A percentile compares a stretch with the other conserved stretches of the same genome.
Evolutionary conservation across 1,284 basidiomycete genomes (phyloP).

Genomic region (Cutaneotrichosporon arboriforme): DNA sequence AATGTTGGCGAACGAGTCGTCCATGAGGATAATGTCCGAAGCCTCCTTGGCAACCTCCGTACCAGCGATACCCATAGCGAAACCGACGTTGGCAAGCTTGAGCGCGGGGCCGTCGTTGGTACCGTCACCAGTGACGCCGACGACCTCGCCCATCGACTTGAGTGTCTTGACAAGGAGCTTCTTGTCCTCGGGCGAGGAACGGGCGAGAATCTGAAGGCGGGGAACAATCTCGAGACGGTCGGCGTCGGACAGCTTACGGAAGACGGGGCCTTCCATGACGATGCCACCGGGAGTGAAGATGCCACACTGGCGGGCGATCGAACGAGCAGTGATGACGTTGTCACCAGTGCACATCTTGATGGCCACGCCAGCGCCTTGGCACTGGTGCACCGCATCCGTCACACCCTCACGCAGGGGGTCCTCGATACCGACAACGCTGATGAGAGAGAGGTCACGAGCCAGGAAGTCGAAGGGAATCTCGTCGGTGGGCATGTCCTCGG

Average conservation of each 20-base stretch:
- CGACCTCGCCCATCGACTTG: slow-evolving; percentile 81
- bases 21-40: slow-evolving; percentile 97
- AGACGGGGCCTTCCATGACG: slow-evolving; percentile 62
- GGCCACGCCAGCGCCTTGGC: slow-evolving; percentile 81
- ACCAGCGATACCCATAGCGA: slow-evolving; percentile 97
- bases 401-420: slow-evolving; percentile 92
- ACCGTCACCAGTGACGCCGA: slow-evolving; percentile 96
- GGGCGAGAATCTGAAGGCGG: slow-evolving; percentile 62
- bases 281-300: slow-evolving; percentile 53
- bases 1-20: slow-evolving; percentile 94
- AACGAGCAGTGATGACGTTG: slow-evolving; percentile 82
- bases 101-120: slow-evolving; percentile 97
- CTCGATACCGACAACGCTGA: slow-evolving; percentile 88
- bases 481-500: slow-evolving; percentile 53
- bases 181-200: slow-evolving; percentile 98
- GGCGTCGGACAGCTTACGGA: slow-evolving; percentile 52
- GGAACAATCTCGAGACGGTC: slow-evolving; percentile 55
- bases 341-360: slow-evolving; percentile 99
- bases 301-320: slow-evolving; percentile 91
- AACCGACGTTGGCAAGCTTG: slow-evolving; percentile 89
- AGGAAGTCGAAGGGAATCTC: slow-evolving; percentile 67
- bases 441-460: slow-evolving; percentile 69
- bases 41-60: slow-evolving; percentile 99
- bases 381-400: slow-evolving; percentile 76
- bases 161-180: slow-evolving; percentile 84